Conservation (phyloP, 768 basidiomycete genomes). For the Imleria badia region DNA sequence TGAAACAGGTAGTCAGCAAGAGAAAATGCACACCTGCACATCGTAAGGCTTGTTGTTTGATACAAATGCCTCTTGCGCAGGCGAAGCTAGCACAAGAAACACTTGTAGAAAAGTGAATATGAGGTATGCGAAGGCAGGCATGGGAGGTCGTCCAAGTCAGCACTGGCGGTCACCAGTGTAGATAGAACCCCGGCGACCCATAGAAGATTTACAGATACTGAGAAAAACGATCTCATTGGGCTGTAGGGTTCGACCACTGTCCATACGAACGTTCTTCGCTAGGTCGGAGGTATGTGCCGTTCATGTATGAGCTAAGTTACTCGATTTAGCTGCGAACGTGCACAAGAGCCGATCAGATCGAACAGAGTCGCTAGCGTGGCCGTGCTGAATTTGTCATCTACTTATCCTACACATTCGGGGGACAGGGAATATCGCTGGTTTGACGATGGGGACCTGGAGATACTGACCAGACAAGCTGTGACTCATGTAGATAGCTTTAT, state of each 20-base stretch:
- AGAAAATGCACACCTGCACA: slow-evolving; percentile 41
- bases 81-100: slow-evolving; percentile 25
- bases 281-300: neutral
- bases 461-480: slow-evolving; percentile 1
- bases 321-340: slow-evolving; percentile 28
- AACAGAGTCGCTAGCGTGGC: neutral
- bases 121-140: slow-evolving; percentile 16
- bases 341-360: neutral
- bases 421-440: neutral
- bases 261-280: slow-evolving; percentile 31
- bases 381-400: neutral
- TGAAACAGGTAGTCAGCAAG: slow-evolving; percentile 1
- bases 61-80: slow-evolving; percentile 27
- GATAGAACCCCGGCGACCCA: neutral
- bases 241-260: slow-evolving; percentile 16
- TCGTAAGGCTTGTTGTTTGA: slow-evolving; percentile 41
- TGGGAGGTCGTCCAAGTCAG: slow-evolving; percentile 5
- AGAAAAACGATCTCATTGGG: slow-evolving; percentile 14
- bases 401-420: slow-evolving; percentile 4
- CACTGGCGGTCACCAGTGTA: neutral
- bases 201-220: neutral
- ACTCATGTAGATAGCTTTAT: neutral
- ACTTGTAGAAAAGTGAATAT: neutral
- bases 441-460: neutral
- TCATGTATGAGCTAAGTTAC: slow-evolving; percentile 10